Evolutionary conservation across 805 yeast species (phyloP), one percentile per base, ranked within the genome.

Genomic region (Starmera caribaea): DNA sequence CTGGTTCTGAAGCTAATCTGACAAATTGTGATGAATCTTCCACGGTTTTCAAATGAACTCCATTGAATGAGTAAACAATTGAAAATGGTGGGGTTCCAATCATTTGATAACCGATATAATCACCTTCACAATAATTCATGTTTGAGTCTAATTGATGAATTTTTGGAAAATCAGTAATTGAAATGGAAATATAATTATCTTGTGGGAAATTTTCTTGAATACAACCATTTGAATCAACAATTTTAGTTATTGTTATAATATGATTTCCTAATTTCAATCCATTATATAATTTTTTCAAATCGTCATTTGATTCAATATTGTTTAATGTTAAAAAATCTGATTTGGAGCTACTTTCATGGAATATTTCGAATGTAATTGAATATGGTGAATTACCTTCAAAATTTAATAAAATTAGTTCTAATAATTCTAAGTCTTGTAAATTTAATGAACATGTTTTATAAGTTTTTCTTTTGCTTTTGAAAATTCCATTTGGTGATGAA

Each of bases 51-150:
- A 81, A 77, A 29, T 61, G 58, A 26, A 66, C 62, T 2, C 72
- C 81, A 49, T 84, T 80, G 63, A 90, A 89, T 24, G 71, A 71
- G 56, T 92, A 92, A 38, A 66, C 73, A 5, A 94, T 71, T 1
- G 71, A 71, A 55, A 87, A 87, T 16, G 96, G 96, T 0, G 95
- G 75, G 4, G 74, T 65, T 3, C 97, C 97, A 13, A 74, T 73
- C 45, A 90, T 59, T 45, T 80, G 73, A 54, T 85, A 85, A 1
- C 81, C 69, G 21, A 92, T 74, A 44, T 83, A 81, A 45, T 90
- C 97, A 10, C 98, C 99, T 24, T 90, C 95, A 71, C 99, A 92
- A 53, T 79, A 81, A 50, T 81, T 73, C 3, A 54, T 43, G 17
- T 58, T 54, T 8, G 69, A 52, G 35, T 65, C 66, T 9, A 70